phyloP scores from a whole-genome alignment of 2,329 filamentous ascomycete species.

The Colletotrichum godetiae region DNA sequence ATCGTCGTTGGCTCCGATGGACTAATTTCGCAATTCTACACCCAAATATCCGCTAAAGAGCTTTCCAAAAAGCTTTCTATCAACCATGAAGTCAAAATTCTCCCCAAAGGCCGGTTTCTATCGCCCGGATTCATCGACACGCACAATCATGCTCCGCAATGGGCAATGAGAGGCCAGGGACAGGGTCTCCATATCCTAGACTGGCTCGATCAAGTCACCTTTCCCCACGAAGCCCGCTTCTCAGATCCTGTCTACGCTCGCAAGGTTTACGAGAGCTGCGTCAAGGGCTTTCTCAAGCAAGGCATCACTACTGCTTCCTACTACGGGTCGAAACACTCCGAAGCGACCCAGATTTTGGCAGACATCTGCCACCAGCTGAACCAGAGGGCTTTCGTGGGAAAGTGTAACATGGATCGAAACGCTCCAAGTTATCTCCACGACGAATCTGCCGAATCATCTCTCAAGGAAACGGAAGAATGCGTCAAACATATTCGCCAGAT shows the following conservation, averaged over 20 bases:
- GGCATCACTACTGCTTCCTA: constrained; percentile 72
- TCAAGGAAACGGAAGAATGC: constrained; percentile 60
- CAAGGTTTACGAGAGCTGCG: constrained; percentile 61
- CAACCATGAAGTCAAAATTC: constrained; percentile 40
- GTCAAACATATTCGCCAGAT: constrained; percentile 58
- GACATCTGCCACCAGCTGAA: constrained; percentile 63
- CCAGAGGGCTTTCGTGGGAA: constrained; percentile 70
- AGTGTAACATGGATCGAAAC: constrained; percentile 72
- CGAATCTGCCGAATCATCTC: constrained; percentile 54
- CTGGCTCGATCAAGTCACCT: constrained; percentile 74
- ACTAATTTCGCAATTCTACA: constrained; percentile 40
- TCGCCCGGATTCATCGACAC: constrained; percentile 74
- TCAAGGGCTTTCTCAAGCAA: constrained; percentile 69
- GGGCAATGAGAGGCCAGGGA: constrained; percentile 59
- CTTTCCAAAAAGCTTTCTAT: constrained; percentile 5
- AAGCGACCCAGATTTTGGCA: constrained; percentile 67
- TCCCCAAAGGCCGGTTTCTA: constrained; percentile 60
- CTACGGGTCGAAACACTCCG: constrained; percentile 66
- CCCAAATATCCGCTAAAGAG: constrained; percentile 10
- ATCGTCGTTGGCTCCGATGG: constrained; percentile 44
- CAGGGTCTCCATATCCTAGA: constrained; percentile 67
- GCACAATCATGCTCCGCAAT: constrained; percentile 75
- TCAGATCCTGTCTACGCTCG: constrained; percentile 63
- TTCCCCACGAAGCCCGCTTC: constrained; percentile 73
- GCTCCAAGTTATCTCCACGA: constrained; percentile 67